Conservation (phyloP, 352 stramenopile genomes). For the Lagenidium giganteum region DNA sequence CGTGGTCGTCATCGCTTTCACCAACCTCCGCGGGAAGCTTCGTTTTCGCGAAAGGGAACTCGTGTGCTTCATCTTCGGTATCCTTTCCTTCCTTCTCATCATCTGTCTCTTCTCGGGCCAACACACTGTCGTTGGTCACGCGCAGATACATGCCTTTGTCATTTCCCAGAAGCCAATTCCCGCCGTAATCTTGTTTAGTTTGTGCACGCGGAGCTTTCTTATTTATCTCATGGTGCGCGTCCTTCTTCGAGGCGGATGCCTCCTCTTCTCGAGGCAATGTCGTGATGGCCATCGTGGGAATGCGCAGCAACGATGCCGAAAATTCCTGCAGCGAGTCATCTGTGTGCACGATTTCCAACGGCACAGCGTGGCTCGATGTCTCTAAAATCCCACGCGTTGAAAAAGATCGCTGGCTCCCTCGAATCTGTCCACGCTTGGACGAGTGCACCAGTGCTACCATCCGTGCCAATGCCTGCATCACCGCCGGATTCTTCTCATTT, state of each 20-base stretch:
- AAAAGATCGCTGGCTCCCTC: too few species aligned
- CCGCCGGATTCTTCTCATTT: constrained; percentile 74
- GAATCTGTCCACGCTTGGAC: too few species aligned
- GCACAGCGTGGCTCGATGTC: constrained; percentile 20
- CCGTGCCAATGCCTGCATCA: constrained; percentile 63
- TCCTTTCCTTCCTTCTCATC: constrained; percentile 42
- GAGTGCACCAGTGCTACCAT: too few species aligned
- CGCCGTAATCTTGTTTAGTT: constrained; percentile 34
- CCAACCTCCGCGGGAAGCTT: constrained; percentile 19
- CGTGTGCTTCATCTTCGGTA: constrained; percentile 28
- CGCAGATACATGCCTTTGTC: constrained; percentile 71
- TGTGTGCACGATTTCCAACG: constrained; percentile 48
- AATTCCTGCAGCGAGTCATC: constrained; percentile 60
- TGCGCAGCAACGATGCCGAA: constrained; percentile 56
- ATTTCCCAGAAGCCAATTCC: constrained; percentile 78
- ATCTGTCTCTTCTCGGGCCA: constrained; percentile 56
- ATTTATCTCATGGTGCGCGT: constrained; percentile 17
- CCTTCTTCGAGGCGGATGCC: background rate
- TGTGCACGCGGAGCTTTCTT: background rate
- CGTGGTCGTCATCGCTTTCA: background rate
- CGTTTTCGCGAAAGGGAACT: constrained; percentile 37
- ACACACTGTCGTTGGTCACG: constrained; percentile 66
- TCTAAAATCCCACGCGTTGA: too few species aligned
- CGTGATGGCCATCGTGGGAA: constrained; percentile 74
- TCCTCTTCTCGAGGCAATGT: constrained; percentile 66